Evolutionary conservation across 2,329 filamentous ascomycete genomes (phyloP).

Genomic region (Dendrostoma leiphaemia): DNA sequence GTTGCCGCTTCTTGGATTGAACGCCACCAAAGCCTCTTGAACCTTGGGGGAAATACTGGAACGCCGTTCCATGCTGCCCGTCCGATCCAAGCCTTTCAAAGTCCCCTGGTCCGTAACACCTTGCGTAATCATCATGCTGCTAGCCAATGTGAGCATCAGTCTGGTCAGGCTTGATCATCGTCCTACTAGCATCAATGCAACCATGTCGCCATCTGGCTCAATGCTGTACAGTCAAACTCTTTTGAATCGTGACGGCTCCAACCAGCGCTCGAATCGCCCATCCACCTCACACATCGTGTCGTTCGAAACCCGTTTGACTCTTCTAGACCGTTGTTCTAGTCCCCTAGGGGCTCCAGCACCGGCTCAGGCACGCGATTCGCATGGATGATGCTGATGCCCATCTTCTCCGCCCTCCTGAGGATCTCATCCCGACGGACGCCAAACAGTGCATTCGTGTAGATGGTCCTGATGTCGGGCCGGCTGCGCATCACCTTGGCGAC

Average conservation of each 20-base stretch:
- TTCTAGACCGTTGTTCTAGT: too few relatives aligned
- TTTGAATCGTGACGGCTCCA: neutral
- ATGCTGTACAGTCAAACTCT: neutral
- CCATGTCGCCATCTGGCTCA: neutral
- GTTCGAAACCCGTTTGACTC: too few relatives aligned
- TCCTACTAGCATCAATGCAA: neutral
- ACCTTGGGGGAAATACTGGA: too few relatives aligned
- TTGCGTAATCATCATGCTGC: neutral
- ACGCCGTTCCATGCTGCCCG: too few relatives aligned
- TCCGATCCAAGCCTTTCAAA: too few relatives aligned
- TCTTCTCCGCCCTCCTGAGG: neutral
- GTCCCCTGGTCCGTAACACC: neutral
- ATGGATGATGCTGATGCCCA: slow-evolving; percentile 5
- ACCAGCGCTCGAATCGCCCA: too few relatives aligned
- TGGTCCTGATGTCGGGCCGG: slow-evolving; percentile 7
- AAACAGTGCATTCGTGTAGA: slow-evolving; percentile 11
- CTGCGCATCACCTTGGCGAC: neutral
- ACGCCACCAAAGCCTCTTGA: too few relatives aligned
- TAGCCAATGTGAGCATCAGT: neutral
- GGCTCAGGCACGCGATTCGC: slow-evolving; percentile 9
- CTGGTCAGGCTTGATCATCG: neutral
- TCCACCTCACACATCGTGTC: too few relatives aligned
- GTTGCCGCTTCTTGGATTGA: too few relatives aligned
- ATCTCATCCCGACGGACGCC: slow-evolving; percentile 1
- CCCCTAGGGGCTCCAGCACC: neutral